Percentiles rank a stretch among this genome's conserved stretches.
Evolutionary conservation across 495 filamentous ascomycete genomes (phyloP).

Genomic region (Oidiodendron maius): DNA sequence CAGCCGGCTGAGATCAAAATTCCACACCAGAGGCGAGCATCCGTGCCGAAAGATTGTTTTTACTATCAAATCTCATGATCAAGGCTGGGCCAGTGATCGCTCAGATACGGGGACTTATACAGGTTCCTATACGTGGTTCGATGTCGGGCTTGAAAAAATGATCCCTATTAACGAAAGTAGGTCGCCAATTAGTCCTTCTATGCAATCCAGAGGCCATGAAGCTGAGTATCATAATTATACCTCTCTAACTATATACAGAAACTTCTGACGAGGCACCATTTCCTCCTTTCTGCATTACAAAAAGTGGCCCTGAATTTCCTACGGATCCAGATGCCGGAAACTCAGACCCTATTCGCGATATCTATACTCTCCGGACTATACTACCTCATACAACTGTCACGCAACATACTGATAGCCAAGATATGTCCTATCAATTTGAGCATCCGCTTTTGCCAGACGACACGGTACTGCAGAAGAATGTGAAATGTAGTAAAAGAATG

Average conservation of each 20-base stretch:
- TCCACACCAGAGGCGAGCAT: constrained; percentile 24
- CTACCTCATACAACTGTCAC: not conserved
- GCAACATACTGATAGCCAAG: not conserved
- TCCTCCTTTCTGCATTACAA: not conserved
- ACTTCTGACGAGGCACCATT: not conserved
- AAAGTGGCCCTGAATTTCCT: not conserved
- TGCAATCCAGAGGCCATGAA: not conserved
- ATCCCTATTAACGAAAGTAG: constrained; percentile 3
- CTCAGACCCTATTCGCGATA: not conserved
- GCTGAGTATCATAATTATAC: not conserved
- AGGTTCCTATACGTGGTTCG: constrained; percentile 67
- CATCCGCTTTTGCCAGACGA: constrained; percentile 34
- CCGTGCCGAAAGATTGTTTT: constrained; percentile 59
- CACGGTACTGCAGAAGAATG: constrained; percentile 50
- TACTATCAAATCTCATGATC: constrained; percentile 56
- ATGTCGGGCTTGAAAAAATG: constrained; percentile 48
- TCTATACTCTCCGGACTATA: constrained; percentile 9
- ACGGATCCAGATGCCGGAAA: not conserved
- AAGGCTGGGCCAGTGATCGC: constrained; percentile 49
- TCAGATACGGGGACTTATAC: constrained; percentile 38
- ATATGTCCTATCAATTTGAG: constrained; percentile 15
- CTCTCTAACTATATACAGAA: not conserved
- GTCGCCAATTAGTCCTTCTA: not conserved
- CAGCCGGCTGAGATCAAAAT: constrained; percentile 1
- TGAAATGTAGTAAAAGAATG: constrained; percentile 24